These are phyloP conservation scores for Colletotrichum sp. DNA, from an alignment of 2,329 filamentous ascomycete genomes.

Conservation along the genomic window DNA sequence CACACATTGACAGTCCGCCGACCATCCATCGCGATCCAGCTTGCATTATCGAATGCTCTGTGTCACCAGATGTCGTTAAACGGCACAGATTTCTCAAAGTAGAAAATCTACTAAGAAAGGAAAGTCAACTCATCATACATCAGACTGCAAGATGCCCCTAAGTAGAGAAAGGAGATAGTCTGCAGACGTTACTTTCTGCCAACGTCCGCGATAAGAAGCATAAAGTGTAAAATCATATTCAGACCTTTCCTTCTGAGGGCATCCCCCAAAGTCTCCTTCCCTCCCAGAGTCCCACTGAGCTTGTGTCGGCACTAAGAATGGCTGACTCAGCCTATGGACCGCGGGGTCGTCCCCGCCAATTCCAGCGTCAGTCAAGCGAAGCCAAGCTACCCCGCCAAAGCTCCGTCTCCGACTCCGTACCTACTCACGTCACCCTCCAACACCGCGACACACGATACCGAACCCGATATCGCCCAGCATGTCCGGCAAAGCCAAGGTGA, in stretches of 20 bases:
- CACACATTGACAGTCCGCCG: neutral
- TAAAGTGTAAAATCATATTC: neutral
- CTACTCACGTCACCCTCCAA: neutral
- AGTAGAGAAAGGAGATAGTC: neutral
- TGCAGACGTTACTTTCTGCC: neutral
- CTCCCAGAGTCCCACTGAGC: neutral
- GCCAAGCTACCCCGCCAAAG: neutral
- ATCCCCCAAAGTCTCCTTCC: neutral
- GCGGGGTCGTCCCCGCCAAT: neutral
- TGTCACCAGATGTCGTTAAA: neutral
- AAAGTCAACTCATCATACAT: neutral
- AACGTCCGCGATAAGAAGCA: neutral
- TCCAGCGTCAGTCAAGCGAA: neutral
- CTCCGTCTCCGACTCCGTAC: neutral
- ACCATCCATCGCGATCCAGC: accelerated
- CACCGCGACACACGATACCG: neutral
- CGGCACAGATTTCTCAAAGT: neutral
- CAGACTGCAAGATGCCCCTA: neutral
- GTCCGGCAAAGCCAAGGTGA: conserved; percentile 36
- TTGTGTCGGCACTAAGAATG: neutral
- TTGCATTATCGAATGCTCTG: neutral
- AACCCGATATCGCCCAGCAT: neutral
- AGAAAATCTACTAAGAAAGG: neutral
- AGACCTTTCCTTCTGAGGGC: neutral
- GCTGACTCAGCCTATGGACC: neutral